Evolutionary conservation across 441 rosid species (phyloP), one percentile per base, ranked within the genome.

Genomic region (Adansonia madagascariensis): DNA sequence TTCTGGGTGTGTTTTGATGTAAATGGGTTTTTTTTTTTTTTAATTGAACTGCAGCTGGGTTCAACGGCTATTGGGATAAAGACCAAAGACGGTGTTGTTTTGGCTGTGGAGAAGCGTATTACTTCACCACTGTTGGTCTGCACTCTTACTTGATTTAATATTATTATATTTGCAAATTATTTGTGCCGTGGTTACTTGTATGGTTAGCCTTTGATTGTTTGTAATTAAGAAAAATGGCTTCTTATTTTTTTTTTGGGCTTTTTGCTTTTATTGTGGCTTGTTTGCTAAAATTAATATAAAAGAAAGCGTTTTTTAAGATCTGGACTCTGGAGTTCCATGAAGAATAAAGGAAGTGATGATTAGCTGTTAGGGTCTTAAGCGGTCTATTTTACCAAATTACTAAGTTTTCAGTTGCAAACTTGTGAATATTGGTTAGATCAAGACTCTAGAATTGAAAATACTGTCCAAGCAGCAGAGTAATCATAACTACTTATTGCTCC

Each of bases 61-160:
- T 94, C 99, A 8, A 96, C 98, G 77, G 99, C 99, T 11, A 96
- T 96, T 69, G 98, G 98, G 57, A 76, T 96, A 72, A 94, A 96
- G 89, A 96, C 98, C 0, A 96, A 94, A 78, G 96, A 92, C 35
- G 99, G 99, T 35, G 99, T 96, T 73, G 99, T 96, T 59, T 98
- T 96, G 60, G 98, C 98, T 50, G 99, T 96, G 0, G 98, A 96
- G 89, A 96, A 96, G 90, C 97, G 98, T 71, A 93, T 96, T 80
- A 96, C 99, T 69, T 96, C 99, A 12, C 89, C 95, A 0, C 84
- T 93, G 63, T 91, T 96, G 99, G 97, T 96, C 65, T 72, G 80
- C 56, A 76, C 4, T 77, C 68, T 50, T 27, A 61, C 41, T 61
- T 12, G 61, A 27, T 71, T 52, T 71, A 47, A 22, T 56, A 43